These are phyloP conservation scores for Microbotryum silenes-acaulis DNA, from an alignment of 1,284 basidiomycete genomes.

Conservation along the genomic window DNA sequence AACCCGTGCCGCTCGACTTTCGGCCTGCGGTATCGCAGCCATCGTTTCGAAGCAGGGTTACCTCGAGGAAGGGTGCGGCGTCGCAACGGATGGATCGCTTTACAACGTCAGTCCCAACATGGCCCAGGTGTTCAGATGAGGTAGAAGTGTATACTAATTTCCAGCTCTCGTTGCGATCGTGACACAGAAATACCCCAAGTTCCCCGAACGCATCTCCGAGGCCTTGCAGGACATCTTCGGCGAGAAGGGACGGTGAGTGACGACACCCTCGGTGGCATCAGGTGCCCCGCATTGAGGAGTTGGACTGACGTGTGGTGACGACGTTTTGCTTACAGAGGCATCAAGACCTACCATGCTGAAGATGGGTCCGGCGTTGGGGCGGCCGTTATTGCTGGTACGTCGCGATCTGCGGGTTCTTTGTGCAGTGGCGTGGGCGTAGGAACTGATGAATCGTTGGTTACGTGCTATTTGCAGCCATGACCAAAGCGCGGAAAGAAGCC, in stretches of 20 bases:
- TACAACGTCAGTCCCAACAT: conserved; percentile 63
- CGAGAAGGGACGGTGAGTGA: conserved; percentile 71
- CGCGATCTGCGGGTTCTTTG: conserved; percentile 1
- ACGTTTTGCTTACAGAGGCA: conserved; percentile 45
- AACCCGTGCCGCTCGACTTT: conserved; percentile 76
- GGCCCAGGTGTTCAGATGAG: not conserved
- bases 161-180: not conserved
- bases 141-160: not conserved
- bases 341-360: conserved; percentile 83
- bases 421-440: not conserved
- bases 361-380: conserved; percentile 94
- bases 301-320: too few relatives aligned
- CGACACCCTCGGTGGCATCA: not conserved
- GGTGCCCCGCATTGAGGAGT: not conserved
- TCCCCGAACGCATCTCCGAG: conserved; percentile 79
- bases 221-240: conserved; percentile 87
- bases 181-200: conserved; percentile 82
- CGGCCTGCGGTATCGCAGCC: conserved; percentile 87
- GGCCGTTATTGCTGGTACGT: conserved; percentile 82
- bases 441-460: not conserved
- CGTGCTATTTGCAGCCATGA: conserved; percentile 49
- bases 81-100: conserved; percentile 84
- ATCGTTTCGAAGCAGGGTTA: conserved; percentile 88
- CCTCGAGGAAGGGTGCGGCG: conserved; percentile 69
- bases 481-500: conserved; percentile 52